Conservation (phyloP, 352 stramenopile genomes). For the Phytophthora macrochlamydospora region DNA sequence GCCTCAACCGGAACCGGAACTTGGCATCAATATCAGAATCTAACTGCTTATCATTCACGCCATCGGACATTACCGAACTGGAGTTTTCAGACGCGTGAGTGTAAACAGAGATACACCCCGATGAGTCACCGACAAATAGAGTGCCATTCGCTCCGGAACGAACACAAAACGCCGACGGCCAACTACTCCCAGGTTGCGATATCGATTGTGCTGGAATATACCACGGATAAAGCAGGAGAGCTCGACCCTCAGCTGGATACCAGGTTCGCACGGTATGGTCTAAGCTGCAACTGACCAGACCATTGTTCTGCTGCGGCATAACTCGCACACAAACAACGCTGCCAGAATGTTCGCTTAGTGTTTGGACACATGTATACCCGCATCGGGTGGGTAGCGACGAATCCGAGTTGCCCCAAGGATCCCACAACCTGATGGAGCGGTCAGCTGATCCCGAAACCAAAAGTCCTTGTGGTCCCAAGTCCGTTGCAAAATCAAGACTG, state of each 20-base stretch:
- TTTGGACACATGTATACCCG: conserved; percentile 59
- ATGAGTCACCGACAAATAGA: conserved; percentile 71
- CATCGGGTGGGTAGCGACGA: conserved; percentile 37
- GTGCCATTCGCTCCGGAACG: conserved; percentile 46
- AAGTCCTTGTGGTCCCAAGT: conserved; percentile 53
- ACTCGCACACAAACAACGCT: conserved; percentile 59
- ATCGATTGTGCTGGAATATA: conserved; percentile 67
- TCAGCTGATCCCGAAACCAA: conserved; percentile 72
- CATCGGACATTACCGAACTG: not conserved
- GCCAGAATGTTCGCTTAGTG: conserved; percentile 56
- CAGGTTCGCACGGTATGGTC: conserved; percentile 76
- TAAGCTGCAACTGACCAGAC: conserved; percentile 71
- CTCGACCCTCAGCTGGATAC: conserved; percentile 59
- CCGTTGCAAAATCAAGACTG: conserved; percentile 47
- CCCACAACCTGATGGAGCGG: conserved; percentile 76
- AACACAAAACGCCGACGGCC: conserved; percentile 63
- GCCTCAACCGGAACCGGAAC: conserved; percentile 63
- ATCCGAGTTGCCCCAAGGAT: conserved; percentile 57
- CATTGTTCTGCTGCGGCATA: conserved; percentile 49
- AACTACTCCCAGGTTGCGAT: conserved; percentile 49
- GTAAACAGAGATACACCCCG: conserved; percentile 67
- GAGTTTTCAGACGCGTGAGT: conserved; percentile 16
- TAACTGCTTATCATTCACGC: conserved; percentile 18
- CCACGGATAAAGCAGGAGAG: conserved; percentile 72
- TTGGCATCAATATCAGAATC: conserved; percentile 21